Evolutionary conservation across 2,329 filamentous ascomycete genomes (phyloP).

Genomic region (Sordariomycetes sp.): DNA sequence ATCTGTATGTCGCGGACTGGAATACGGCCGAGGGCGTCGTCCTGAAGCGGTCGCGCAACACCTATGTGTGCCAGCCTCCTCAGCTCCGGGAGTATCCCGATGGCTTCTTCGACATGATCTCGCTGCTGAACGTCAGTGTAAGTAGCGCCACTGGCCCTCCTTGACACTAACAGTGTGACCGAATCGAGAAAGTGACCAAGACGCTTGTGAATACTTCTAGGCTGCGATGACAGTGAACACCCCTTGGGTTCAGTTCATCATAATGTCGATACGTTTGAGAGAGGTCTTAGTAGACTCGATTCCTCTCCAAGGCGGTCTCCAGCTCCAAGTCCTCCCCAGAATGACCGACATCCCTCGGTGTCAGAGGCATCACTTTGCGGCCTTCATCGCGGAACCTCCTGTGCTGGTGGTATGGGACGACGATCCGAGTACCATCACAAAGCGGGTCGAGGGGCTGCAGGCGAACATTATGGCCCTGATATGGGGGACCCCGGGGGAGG

Average conservation of each 20-base stretch:
- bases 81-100: conserved; percentile 21
- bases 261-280: conserved; percentile 29
- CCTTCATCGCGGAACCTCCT: conserved; percentile 44
- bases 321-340: conserved; percentile 47
- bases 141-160: conserved; percentile 10
- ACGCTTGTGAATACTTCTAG: conserved; percentile 17
- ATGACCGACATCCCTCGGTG: conserved; percentile 42
- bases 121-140: conserved; percentile 37
- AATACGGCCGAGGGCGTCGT: conserved; percentile 17
- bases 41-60: conserved; percentile 21
- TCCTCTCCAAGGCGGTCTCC: conserved; percentile 41
- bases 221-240: conserved; percentile 57
- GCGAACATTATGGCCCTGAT: conserved; percentile 41
- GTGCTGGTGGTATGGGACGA: conserved; percentile 53
- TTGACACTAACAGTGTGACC: too few relatives aligned
- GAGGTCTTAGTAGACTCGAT: conserved; percentile 30
- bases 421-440: conserved; percentile 39
- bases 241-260: conserved; percentile 46
- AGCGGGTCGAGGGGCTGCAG: conserved; percentile 37
- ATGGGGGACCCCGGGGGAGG: conserved; percentile 31
- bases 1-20: conserved; percentile 6
- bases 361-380: conserved; percentile 53
- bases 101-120: conserved; percentile 28
- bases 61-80: conserved; percentile 22
- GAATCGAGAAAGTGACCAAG: not conserved